Conservation (phyloP, 441 rosid species). For the Populus hybrid region DNA sequence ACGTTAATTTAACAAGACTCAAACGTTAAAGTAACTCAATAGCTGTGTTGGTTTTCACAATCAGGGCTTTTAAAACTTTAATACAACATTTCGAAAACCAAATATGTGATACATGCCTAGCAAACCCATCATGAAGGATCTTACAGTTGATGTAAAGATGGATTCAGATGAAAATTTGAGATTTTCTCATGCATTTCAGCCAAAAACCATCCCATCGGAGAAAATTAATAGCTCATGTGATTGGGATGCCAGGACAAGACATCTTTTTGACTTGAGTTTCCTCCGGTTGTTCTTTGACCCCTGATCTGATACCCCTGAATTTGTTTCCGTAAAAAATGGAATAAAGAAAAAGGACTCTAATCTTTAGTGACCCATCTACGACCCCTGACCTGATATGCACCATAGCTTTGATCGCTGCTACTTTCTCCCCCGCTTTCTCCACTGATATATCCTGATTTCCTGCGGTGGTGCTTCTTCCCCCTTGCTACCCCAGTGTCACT, state of each 20-base stretch:
- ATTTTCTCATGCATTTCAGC: neutral
- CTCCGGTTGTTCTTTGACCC: neutral
- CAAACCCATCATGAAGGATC: neutral
- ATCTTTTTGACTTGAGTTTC: neutral
- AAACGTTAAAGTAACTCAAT: neutral
- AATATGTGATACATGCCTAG: neutral
- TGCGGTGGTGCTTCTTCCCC: conserved; percentile 67
- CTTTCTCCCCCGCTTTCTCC: conserved; percentile 99
- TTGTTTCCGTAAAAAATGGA: conserved; percentile 3
- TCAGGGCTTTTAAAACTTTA: conserved; percentile 13
- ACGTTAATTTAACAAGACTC: neutral
- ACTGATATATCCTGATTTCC: conserved; percentile 69
- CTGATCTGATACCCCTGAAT: neutral
- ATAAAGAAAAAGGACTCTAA: conserved; percentile 20
- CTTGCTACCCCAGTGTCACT: conserved; percentile 75
- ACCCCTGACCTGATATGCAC: conserved; percentile 70
- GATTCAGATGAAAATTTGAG: conserved; percentile 25
- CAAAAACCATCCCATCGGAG: conserved; percentile 1
- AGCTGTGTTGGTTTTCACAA: neutral
- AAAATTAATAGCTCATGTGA: conserved; percentile 9
- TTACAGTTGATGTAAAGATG: neutral
- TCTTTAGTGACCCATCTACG: conserved; percentile 88
- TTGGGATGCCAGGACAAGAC: neutral
- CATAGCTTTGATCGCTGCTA: conserved; percentile 83
- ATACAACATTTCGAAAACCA: conserved; percentile 21